phyloP scores from a whole-genome alignment of 164 flowering plant genomes.

The Amborella trichopoda region DNA sequence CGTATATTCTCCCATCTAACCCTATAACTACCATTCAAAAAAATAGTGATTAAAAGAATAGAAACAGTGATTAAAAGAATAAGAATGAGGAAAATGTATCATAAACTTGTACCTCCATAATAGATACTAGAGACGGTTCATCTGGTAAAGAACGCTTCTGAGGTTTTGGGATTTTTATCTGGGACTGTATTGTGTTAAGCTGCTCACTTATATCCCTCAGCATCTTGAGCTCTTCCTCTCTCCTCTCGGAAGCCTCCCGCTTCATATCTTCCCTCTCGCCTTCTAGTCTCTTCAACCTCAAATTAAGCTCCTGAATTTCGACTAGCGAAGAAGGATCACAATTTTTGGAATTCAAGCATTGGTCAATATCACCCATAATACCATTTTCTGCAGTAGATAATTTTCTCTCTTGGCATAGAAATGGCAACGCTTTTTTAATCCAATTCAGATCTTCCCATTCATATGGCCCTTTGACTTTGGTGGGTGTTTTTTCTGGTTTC shows the following conservation, averaged over 20 bases:
- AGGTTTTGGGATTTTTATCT: conserved; percentile 24
- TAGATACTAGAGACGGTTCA: conserved; percentile 18
- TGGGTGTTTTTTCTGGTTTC: conserved; percentile 18
- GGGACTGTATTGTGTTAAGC: conserved; percentile 36
- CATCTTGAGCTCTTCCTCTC: conserved; percentile 34
- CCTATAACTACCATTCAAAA: too few species aligned
- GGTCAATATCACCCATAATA: conserved; percentile 7
- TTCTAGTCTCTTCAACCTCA: conserved; percentile 38
- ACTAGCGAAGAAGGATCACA: conserved; percentile 11
- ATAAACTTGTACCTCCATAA: conserved; percentile 65
- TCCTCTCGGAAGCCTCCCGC: conserved; percentile 18
- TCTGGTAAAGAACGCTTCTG: conserved; percentile 17
- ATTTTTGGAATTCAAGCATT: conserved; percentile 9
- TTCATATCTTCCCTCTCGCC: conserved; percentile 19
- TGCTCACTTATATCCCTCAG: conserved; percentile 49
- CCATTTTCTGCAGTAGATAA: conserved; percentile 12
- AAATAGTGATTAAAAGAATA: too few species aligned
- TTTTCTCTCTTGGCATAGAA: conserved; percentile 10
- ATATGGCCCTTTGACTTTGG: conserved; percentile 5
- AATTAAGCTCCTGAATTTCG: conserved; percentile 24
- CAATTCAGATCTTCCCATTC: conserved; percentile 17
- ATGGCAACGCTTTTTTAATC: conserved; percentile 15
- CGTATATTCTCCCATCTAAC: too few species aligned
- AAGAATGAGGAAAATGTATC: too few species aligned
- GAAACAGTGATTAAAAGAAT: too few species aligned